Evolutionary conservation across 2,329 filamentous ascomycete genomes (phyloP).

Genomic region (Pyricularia grisea): DNA sequence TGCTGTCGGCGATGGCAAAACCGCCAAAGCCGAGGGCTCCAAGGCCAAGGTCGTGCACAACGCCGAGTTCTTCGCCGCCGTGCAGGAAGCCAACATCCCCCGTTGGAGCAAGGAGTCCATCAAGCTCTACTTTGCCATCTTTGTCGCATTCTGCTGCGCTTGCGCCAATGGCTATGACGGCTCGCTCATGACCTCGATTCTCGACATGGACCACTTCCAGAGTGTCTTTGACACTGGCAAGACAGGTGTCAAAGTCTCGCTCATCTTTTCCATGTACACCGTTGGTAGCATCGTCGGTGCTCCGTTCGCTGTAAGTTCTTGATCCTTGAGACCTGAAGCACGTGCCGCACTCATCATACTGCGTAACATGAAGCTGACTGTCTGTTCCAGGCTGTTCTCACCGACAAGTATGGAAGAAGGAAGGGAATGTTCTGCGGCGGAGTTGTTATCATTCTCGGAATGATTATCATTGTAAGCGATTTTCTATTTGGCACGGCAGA

Average conservation of each 20-base stretch:
- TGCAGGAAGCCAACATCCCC: conserved; percentile 34
- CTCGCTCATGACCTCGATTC: conserved; percentile 33
- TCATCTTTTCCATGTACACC: conserved; percentile 37
- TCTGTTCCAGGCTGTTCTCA: conserved; percentile 23
- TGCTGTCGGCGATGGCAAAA: conserved; percentile 18
- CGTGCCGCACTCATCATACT: neutral
- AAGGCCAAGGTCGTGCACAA: conserved; percentile 31
- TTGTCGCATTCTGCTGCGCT: conserved; percentile 34
- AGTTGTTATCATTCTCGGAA: conserved; percentile 33
- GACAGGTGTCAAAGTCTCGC: conserved; percentile 26
- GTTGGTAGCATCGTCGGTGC: conserved; percentile 90
- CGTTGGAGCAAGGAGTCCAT: conserved; percentile 29
- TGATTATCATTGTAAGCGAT: conserved; percentile 23
- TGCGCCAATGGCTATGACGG: conserved; percentile 40
- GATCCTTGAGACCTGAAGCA: neutral
- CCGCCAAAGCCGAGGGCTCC: conserved; percentile 19
- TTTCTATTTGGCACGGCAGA: neutral
- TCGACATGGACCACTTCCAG: conserved; percentile 34
- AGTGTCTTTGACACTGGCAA: conserved; percentile 26
- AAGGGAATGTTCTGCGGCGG: conserved; percentile 34
- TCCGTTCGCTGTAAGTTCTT: conserved; percentile 48
- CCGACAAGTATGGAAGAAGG: conserved; percentile 33
- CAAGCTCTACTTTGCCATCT: conserved; percentile 33
- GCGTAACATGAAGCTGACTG: neutral
- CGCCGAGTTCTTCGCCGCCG: conserved; percentile 36